These are phyloP conservation scores for Cicer cuneatum DNA, from an alignment of 306 rosid genomes.

Conservation along the genomic window DNA sequence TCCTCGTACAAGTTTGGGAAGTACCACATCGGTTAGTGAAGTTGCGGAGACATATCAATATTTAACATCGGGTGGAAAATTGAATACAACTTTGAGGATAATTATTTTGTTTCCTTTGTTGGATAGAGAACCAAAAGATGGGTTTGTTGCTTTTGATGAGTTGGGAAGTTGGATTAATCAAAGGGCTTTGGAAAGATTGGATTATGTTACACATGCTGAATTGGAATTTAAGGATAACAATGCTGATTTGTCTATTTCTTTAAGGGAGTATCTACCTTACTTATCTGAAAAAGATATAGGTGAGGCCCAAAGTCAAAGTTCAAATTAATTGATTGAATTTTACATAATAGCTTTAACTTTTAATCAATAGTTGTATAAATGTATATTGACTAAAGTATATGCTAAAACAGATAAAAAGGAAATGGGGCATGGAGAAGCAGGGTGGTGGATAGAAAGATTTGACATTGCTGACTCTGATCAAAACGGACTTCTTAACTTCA, in stretches of 20 bases:
- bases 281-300: slow-evolving; percentile 64
- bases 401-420: slow-evolving; percentile 59
- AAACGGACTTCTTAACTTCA: slow-evolving; percentile 61
- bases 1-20: background rate
- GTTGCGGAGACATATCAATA: slow-evolving; percentile 45
- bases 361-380: background rate
- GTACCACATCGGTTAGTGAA: slow-evolving; percentile 7
- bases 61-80: slow-evolving; percentile 47
- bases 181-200: slow-evolving; percentile 59
- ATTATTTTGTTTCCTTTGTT: slow-evolving; percentile 67
- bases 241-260: slow-evolving; percentile 62
- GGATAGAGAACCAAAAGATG: slow-evolving; percentile 65
- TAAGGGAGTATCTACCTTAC: slow-evolving; percentile 69
- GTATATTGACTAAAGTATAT: slow-evolving; percentile 13
- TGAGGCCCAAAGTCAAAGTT: background rate
- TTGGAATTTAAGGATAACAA: slow-evolving; percentile 56
- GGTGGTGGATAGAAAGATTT: slow-evolving; percentile 82
- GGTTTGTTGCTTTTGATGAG: slow-evolving; percentile 55
- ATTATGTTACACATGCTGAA: slow-evolving; percentile 49
- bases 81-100: slow-evolving; percentile 72
- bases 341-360: background rate
- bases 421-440: slow-evolving; percentile 73
- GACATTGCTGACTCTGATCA: slow-evolving; percentile 62
- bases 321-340: background rate
- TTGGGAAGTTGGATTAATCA: slow-evolving; percentile 58